Conservation (phyloP, 2,329 filamentous ascomycete genomes). For the Akanthomyces uredinophilus region DNA sequence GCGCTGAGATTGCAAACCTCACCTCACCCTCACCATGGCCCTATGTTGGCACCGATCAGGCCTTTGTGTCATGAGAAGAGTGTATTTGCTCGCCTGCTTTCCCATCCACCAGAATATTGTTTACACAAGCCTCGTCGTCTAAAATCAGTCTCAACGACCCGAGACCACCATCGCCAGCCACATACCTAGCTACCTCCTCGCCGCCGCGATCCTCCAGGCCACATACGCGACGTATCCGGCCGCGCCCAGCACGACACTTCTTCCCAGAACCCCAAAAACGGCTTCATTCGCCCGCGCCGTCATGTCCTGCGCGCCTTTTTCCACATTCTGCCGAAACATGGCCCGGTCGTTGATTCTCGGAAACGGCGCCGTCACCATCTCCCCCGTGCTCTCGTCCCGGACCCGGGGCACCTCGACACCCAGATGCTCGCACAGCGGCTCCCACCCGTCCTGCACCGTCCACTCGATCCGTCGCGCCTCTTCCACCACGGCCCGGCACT, state of each 20-base stretch:
- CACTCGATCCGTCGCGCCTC: conserved; percentile 33
- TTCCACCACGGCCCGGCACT: conserved; percentile 31
- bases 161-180: too few relatives aligned
- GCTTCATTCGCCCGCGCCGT: not conserved
- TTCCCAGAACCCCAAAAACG: not conserved
- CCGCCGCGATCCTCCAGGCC: not conserved
- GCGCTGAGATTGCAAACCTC: too few relatives aligned
- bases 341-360: conserved; percentile 20
- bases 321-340: conserved; percentile 12
- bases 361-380: conserved; percentile 19
- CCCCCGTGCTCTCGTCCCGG: conserved; percentile 23
- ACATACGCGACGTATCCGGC: conserved; percentile 2
- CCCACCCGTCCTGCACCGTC: conserved; percentile 35
- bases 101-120: too few relatives aligned
- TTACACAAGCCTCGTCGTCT: too few relatives aligned
- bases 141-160: too few relatives aligned
- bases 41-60: too few relatives aligned
- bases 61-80: too few relatives aligned
- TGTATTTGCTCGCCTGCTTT: too few relatives aligned
- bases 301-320: conserved; percentile 9
- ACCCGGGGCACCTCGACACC: conserved; percentile 32
- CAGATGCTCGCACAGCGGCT: conserved; percentile 36
- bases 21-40: too few relatives aligned
- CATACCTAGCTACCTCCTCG: too few relatives aligned
- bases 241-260: not conserved